phyloP scores from a whole-genome alignment of 1,284 basidiomycete genomes.

The Ganoderma multipileum region DNA sequence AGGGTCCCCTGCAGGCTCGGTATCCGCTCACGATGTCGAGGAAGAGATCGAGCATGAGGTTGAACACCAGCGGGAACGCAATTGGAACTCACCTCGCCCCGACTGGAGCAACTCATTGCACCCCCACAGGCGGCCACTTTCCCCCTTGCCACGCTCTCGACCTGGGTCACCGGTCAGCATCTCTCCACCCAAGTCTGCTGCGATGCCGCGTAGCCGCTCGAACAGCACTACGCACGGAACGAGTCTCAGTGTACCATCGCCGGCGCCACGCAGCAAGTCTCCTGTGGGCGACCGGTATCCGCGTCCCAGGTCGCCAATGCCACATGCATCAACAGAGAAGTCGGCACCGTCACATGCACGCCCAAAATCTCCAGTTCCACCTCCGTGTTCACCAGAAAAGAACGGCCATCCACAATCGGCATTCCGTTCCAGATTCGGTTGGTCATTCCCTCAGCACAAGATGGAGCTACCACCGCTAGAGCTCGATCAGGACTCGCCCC shows the following conservation, averaged over 20 bases:
- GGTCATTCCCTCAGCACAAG: constrained; percentile 46
- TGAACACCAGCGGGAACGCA: constrained; percentile 53
- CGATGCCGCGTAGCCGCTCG: constrained; percentile 18
- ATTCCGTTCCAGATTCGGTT: constrained; percentile 46
- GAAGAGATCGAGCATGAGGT: constrained; percentile 43
- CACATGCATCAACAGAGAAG: constrained; percentile 21
- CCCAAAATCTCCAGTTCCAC: constrained; percentile 21
- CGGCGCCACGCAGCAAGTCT: constrained; percentile 18
- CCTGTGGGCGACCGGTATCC: constrained; percentile 20
- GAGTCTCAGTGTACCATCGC: constrained; percentile 8
- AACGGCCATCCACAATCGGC: constrained; percentile 28
- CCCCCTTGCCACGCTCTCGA: constrained; percentile 24
- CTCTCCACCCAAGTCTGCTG: constrained; percentile 8
- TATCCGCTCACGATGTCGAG: constrained; percentile 29
- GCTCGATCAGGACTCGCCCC: constrained; percentile 42
- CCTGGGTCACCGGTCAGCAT: constrained; percentile 34
- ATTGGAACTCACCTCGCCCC: constrained; percentile 66
- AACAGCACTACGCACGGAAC: constrained; percentile 18
- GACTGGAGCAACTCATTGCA: constrained; percentile 43
- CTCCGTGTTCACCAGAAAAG: constrained; percentile 11
- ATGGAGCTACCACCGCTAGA: constrained; percentile 47
- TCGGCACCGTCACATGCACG: constrained; percentile 16
- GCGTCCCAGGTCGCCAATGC: constrained; percentile 33
- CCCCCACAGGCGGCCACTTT: constrained; percentile 24
- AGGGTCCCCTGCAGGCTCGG: constrained; percentile 32